Conservation (phyloP, 1,284 basidiomycete genomes). For the Papiliotrema nemorosa region DNA sequence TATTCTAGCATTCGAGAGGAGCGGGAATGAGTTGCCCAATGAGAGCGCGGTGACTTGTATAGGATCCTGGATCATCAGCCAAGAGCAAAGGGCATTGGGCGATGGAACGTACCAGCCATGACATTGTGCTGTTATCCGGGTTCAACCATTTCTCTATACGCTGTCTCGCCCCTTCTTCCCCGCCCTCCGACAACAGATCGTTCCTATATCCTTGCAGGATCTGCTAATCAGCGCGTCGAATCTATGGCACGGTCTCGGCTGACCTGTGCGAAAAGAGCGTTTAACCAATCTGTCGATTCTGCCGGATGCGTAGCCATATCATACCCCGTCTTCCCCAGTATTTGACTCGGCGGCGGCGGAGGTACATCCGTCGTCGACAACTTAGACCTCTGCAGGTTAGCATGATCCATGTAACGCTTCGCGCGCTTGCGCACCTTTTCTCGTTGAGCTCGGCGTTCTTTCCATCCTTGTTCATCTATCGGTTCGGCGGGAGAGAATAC, state of each 20-base stretch:
- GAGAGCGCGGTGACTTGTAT: conserved; percentile 56
- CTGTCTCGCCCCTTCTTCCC: conserved; percentile 49
- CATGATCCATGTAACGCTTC: not conserved
- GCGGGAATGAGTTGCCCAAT: conserved; percentile 54
- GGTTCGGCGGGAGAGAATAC: conserved; percentile 53
- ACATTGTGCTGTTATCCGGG: conserved; percentile 33
- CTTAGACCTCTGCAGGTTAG: conserved; percentile 27
- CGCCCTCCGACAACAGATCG: conserved; percentile 44
- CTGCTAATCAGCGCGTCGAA: conserved; percentile 14
- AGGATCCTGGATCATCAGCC: conserved; percentile 43
- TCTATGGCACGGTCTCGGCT: conserved; percentile 14
- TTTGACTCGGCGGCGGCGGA: conserved; percentile 39
- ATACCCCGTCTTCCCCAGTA: conserved; percentile 54
- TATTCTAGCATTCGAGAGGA: conserved; percentile 55
- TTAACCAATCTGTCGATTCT: conserved; percentile 57
- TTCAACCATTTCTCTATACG: conserved; percentile 50
- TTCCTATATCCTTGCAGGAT: conserved; percentile 49
- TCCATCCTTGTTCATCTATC: conserved; percentile 35
- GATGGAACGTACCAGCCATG: conserved; percentile 40
- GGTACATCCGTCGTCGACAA: conserved; percentile 43
- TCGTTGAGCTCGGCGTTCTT: conserved; percentile 30
- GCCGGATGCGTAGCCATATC: conserved; percentile 55
- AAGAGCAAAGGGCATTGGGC: not conserved
- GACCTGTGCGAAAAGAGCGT: conserved; percentile 56
- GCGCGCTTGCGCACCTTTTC: too few relatives aligned